Percentiles rank a stretch among this genome's conserved stretches.
phyloP scores from a whole-genome alignment of 2,329 filamentous ascomycete genomes.

The Colletotrichum musae region DNA sequence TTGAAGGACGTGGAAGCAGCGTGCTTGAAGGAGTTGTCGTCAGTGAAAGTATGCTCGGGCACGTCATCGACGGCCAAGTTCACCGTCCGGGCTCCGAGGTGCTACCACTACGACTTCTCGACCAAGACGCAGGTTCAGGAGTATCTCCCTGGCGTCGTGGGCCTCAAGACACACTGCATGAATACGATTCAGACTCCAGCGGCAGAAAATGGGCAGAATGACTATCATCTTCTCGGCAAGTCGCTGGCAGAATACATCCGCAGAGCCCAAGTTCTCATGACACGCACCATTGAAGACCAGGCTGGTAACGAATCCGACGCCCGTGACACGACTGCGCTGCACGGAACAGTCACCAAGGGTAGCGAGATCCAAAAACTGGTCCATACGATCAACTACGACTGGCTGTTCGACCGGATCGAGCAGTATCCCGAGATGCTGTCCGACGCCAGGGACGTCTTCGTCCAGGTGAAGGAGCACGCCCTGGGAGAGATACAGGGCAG shows the following conservation, averaged over 20 bases:
- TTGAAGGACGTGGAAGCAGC: conserved; percentile 1
- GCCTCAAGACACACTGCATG: conserved; percentile 64
- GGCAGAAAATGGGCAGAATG: conserved; percentile 45
- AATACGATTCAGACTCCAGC: conserved; percentile 49
- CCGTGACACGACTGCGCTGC: background rate
- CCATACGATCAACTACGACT: conserved; percentile 47
- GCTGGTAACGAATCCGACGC: background rate
- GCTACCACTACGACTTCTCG: conserved; percentile 61
- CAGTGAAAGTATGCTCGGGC: background rate
- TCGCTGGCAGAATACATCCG: conserved; percentile 55
- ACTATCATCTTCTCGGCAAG: conserved; percentile 58
- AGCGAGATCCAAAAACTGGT: conserved; percentile 6
- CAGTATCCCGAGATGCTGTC: conserved; percentile 58
- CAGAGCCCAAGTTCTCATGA: background rate
- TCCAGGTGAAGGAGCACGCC: background rate
- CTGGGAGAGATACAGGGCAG: background rate
- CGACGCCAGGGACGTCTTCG: conserved; percentile 48
- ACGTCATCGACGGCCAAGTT: conserved; percentile 33
- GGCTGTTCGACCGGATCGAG: conserved; percentile 64
- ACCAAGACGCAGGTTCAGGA: conserved; percentile 69
- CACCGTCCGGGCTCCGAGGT: conserved; percentile 62
- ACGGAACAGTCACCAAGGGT: background rate
- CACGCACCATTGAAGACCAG: accelerated
- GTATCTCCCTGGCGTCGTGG: conserved; percentile 62
- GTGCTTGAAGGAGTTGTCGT: background rate